Conservation (phyloP, 106 monocot genomes). For the Triglochin maritima region DNA sequence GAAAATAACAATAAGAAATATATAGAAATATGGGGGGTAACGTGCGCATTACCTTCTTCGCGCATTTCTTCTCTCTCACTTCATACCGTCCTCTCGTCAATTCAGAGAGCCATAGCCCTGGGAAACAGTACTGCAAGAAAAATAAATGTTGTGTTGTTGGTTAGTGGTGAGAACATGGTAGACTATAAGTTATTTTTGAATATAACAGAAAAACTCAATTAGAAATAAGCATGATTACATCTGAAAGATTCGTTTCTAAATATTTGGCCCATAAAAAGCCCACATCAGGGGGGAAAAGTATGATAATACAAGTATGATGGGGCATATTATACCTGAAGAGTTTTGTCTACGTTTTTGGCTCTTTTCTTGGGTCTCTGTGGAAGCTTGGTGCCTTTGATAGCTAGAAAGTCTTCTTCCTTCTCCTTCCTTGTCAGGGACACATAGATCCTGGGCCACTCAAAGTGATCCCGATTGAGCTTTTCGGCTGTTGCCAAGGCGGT, state of each 20-base stretch:
- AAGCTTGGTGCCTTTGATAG: conserved; percentile 77
- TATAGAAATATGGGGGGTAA: too few relatives aligned
- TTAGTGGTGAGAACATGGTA: too few relatives aligned
- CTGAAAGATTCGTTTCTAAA: neutral
- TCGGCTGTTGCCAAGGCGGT: conserved; percentile 11
- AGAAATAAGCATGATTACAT: too few relatives aligned
- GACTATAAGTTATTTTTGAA: too few relatives aligned
- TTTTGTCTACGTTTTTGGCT: conserved; percentile 57
- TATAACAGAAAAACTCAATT: too few relatives aligned
- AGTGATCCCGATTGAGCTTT: conserved; percentile 43
- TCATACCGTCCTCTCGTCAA: conserved; percentile 67
- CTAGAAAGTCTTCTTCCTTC: conserved; percentile 77
- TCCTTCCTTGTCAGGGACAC: conserved; percentile 70
- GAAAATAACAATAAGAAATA: too few relatives aligned
- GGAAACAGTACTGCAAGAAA: conserved; percentile 53
- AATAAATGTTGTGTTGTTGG: neutral
- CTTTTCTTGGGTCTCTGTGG: conserved; percentile 74
- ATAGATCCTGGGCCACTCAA: conserved; percentile 82
- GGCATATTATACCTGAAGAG: conserved; percentile 43
- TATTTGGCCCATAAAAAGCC: neutral
- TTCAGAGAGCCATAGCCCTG: conserved; percentile 85
- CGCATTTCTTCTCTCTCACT: conserved; percentile 83
- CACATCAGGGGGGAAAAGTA: neutral
- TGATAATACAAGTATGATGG: neutral
- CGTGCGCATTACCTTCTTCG: conserved; percentile 50